These are phyloP conservation scores for Bodo saltans DNA, from an alignment of 78 protist species.

Conservation along the genomic window DNA sequence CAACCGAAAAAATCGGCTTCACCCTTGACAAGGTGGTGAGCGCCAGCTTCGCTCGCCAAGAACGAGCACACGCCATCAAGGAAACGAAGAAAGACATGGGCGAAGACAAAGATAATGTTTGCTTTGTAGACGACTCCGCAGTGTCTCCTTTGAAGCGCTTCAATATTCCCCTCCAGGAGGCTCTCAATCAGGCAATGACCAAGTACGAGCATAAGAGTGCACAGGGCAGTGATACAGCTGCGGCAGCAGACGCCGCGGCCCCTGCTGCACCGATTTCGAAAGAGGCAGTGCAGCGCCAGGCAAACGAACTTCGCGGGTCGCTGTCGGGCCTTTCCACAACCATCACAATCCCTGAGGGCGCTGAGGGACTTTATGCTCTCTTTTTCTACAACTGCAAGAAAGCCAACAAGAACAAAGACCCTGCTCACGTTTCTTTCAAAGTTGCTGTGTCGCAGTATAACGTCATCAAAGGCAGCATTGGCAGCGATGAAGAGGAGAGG, in stretches of 20 bases:
- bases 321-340: not conserved
- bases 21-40: conserved; percentile 4
- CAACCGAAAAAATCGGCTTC: not conserved
- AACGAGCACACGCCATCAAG: too few species aligned
- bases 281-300: not conserved
- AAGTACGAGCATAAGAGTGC: not conserved
- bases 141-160: too few species aligned
- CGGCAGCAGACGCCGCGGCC: too few species aligned
- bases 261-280: too few species aligned
- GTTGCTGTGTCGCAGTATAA: not conserved
- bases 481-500: too few species aligned
- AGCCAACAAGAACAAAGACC: not conserved
- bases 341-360: not conserved
- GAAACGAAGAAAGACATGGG: conserved; percentile 1
- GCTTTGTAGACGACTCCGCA: not conserved
- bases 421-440: not conserved
- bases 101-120: not conserved
- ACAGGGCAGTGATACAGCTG: too few species aligned
- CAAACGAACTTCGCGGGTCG: not conserved
- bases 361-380: conserved; percentile 1
- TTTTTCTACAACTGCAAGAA: conserved; percentile 22
- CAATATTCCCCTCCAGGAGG: not conserved
- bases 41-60: not conserved
- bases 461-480: too few species aligned
- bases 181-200: not conserved